Evolutionary conservation across 352 stramenopile species (phyloP).

Genomic region (Thalassiosira livingstoniorum): DNA sequence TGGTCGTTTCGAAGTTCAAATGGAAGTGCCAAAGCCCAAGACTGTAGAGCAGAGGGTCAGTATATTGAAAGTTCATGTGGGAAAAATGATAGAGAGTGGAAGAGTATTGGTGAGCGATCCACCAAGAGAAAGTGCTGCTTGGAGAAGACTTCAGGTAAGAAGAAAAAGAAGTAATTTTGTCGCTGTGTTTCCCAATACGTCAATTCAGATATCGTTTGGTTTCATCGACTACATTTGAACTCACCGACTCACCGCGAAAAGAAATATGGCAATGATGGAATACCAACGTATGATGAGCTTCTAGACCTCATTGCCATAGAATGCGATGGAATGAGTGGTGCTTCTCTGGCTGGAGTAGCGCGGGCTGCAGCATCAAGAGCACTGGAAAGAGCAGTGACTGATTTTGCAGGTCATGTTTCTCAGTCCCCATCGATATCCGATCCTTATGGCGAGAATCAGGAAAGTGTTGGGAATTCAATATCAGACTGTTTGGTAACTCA

Average conservation of each 20-base stretch:
- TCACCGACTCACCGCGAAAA: neutral
- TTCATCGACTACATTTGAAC: constrained; percentile 12
- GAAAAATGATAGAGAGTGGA: constrained; percentile 73
- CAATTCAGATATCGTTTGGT: neutral
- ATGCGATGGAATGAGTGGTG: constrained; percentile 78
- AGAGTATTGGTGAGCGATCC: constrained; percentile 73
- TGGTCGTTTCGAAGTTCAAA: constrained; percentile 85
- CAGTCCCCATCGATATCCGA: neutral
- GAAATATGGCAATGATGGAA: constrained; percentile 18
- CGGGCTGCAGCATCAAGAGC: constrained; percentile 77
- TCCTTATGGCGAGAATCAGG: neutral
- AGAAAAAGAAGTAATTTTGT: too few species aligned
- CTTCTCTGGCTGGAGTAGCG: constrained; percentile 72
- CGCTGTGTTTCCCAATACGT: neutral
- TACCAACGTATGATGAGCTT: constrained; percentile 71
- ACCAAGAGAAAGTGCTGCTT: constrained; percentile 58
- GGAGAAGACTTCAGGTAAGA: constrained; percentile 36
- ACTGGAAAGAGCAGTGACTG: constrained; percentile 75
- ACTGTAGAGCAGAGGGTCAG: constrained; percentile 69
- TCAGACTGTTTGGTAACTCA: constrained; percentile 28
- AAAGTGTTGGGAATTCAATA: constrained; percentile 3
- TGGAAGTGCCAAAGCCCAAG: constrained; percentile 78
- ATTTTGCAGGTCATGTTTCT: constrained; percentile 57
- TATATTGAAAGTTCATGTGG: constrained; percentile 82
- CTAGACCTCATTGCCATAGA: constrained; percentile 66